A percentile compares a stretch with the other conserved stretches of the same genome.
Evolutionary conservation across 176 grass and related monocot species (phyloP).

Genomic region (Thinopyrum elongatum): DNA sequence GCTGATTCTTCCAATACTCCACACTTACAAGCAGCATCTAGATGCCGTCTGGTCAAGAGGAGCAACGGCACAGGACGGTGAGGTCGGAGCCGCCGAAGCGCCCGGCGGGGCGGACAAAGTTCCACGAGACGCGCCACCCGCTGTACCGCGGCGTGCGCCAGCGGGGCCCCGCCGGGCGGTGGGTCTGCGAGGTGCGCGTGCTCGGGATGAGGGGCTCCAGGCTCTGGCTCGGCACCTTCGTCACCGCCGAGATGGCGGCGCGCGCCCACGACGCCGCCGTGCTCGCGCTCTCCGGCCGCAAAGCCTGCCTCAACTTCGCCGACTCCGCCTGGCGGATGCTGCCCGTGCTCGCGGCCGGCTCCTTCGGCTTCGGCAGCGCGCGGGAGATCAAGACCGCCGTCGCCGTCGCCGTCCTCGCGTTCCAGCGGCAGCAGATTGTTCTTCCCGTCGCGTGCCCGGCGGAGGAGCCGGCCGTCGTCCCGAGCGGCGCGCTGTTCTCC

Average conservation of each 20-base stretch:
- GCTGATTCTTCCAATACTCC: no score
- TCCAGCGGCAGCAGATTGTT: background rate
- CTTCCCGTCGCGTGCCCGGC: no score
- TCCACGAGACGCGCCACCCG: slow-evolving; percentile 72
- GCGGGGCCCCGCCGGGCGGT: slow-evolving; percentile 33
- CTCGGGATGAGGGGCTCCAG: slow-evolving; percentile 10
- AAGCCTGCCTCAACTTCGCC: slow-evolving; percentile 66
- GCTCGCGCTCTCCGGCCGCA: slow-evolving; percentile 36
- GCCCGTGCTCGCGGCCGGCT: background rate
- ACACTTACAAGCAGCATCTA: background rate
- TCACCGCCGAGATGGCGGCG: slow-evolving; percentile 57
- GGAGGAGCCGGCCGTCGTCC: no score
- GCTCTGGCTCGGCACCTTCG: slow-evolving; percentile 79
- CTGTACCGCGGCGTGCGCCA: slow-evolving; percentile 62
- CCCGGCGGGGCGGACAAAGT: slow-evolving; percentile 66
- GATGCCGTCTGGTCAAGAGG: background rate
- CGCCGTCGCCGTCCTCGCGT: slow-evolving; percentile 27
- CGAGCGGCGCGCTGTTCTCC: no score
- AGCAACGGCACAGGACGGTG: slow-evolving; percentile 30
- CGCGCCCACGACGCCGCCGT: slow-evolving; percentile 68
- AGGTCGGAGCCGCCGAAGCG: slow-evolving; percentile 64
- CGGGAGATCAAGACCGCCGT: slow-evolving; percentile 40
- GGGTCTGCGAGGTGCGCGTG: slow-evolving; percentile 75
- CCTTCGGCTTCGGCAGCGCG: background rate
- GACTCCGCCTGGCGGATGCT: slow-evolving; percentile 47